A percentile compares a stretch with the other conserved stretches of the same genome.
phyloP scores from a whole-genome alignment of 768 basidiomycete genomes.

The Dioszegia hungarica region DNA sequence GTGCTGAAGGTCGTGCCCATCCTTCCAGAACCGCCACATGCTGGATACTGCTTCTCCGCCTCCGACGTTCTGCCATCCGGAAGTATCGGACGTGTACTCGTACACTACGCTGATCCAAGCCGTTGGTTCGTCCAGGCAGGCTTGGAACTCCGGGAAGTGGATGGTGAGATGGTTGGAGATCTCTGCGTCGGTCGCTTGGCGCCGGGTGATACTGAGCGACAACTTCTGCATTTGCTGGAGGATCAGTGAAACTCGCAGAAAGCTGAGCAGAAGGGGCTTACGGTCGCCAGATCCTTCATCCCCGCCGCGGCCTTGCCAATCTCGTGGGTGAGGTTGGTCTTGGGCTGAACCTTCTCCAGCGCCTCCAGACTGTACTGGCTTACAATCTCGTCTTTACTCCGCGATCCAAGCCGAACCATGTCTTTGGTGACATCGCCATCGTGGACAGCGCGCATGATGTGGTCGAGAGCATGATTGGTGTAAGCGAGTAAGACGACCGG shows the following conservation, averaged over 20 bases:
- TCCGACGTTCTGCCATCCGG: not conserved
- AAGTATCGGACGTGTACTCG: not conserved
- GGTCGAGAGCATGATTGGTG: conserved; percentile 76
- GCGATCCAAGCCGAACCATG: conserved; percentile 65
- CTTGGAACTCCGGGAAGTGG: conserved; percentile 32
- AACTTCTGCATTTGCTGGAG: conserved; percentile 52
- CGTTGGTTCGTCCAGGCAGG: not conserved
- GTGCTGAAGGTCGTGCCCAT: conserved; percentile 2
- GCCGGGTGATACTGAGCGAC: conserved; percentile 45
- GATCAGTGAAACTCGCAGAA: not conserved
- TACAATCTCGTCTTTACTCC: conserved; percentile 25
- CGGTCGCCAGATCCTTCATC: conserved; percentile 1
- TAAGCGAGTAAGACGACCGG: conserved; percentile 56
- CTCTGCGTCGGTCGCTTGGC: conserved; percentile 52
- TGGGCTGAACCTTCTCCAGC: conserved; percentile 54
- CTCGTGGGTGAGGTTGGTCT: conserved; percentile 51
- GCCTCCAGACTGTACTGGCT: conserved; percentile 59
- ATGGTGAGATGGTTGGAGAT: conserved; percentile 14
- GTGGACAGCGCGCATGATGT: conserved; percentile 62
- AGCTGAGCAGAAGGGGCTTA: conserved; percentile 50
- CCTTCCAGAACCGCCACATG: conserved; percentile 4
- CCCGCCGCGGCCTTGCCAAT: not conserved
- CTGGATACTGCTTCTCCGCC: not conserved
- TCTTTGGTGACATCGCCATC: conserved; percentile 62
- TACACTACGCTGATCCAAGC: not conserved